Evolutionary conservation across 1,139 yeast genomes (phyloP).

Genomic region (Suhomyces yuchorum): DNA sequence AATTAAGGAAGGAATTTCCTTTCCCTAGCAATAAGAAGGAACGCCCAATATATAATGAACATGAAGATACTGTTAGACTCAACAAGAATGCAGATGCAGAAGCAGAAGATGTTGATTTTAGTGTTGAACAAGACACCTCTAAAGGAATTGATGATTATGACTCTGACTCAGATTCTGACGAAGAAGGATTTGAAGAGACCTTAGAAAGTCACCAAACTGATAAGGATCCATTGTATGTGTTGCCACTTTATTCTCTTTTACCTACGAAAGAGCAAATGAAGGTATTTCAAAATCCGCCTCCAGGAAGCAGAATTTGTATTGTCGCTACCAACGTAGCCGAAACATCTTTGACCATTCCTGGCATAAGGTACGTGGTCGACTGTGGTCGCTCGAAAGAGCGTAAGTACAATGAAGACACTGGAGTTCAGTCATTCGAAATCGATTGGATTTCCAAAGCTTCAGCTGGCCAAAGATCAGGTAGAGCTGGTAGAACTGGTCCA

Average conservation of each 20-base stretch:
- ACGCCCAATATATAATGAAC: conserved; percentile 17
- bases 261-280: conserved; percentile 95
- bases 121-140: conserved; percentile 46
- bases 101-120: conserved; percentile 87
- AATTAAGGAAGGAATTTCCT: conserved; percentile 70
- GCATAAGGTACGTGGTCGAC: conserved; percentile 92
- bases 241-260: conserved; percentile 87
- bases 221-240: conserved; percentile 80
- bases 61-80: conserved; percentile 49
- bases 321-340: conserved; percentile 98
- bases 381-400: conserved; percentile 94
- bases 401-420: conserved; percentile 76
- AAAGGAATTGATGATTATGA: conserved; percentile 39
- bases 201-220: conserved; percentile 75
- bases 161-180: conserved; percentile 46
- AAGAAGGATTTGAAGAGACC: conserved; percentile 87
- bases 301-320: conserved; percentile 82
- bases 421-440: conserved; percentile 89
- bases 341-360: conserved; percentile 95
- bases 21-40: conserved; percentile 35
- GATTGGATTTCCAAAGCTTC: conserved; percentile 96
- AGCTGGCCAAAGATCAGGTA: conserved; percentile 93
- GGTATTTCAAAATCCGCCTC: conserved; percentile 84
- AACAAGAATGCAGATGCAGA: conserved; percentile 70
- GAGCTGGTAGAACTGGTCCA: conserved; percentile 99